Conservation (phyloP, 2,329 filamentous ascomycete species). For the Corinectria fuckeliana region DNA sequence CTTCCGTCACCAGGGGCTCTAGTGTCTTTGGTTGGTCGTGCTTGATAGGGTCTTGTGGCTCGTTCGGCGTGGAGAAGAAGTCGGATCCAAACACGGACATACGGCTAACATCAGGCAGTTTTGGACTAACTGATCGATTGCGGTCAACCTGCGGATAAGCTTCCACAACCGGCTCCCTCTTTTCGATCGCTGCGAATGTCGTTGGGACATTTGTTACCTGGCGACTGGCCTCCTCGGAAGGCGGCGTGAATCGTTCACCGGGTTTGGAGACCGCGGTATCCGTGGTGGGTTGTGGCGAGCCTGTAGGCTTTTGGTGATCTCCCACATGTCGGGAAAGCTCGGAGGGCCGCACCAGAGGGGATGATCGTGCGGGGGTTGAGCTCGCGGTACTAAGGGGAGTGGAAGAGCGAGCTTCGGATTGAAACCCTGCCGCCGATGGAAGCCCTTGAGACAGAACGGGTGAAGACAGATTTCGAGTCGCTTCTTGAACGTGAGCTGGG, state of each 20-base stretch:
- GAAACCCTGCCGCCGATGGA: constrained; percentile 8
- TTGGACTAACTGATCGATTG: constrained; percentile 58
- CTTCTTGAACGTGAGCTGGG: constrained; percentile 18
- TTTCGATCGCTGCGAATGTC: background rate
- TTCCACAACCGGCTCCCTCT: constrained; percentile 19
- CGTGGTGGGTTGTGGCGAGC: constrained; percentile 62
- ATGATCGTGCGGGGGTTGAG: constrained; percentile 50
- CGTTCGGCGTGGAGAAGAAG: constrained; percentile 54
- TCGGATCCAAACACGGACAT: constrained; percentile 67
- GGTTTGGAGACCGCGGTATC: constrained; percentile 54
- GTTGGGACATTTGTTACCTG: background rate
- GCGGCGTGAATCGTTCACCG: constrained; percentile 41
- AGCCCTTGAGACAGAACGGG: constrained; percentile 17
- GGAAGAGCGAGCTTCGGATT: constrained; percentile 32
- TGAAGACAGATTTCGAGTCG: constrained; percentile 21
- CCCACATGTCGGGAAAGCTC: constrained; percentile 79
- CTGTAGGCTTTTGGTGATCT: constrained; percentile 64
- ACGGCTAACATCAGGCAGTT: constrained; percentile 63
- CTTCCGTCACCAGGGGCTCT: background rate
- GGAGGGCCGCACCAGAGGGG: constrained; percentile 73
- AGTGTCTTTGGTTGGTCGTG: constrained; percentile 15
- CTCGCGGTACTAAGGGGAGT: constrained; percentile 32
- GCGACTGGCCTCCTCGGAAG: constrained; percentile 14
- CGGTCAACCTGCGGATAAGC: constrained; percentile 25
- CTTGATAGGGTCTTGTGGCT: constrained; percentile 21